phyloP scores from a whole-genome alignment of 805 yeast genomes.

The Sugiyamaella mastotermitis region DNA sequence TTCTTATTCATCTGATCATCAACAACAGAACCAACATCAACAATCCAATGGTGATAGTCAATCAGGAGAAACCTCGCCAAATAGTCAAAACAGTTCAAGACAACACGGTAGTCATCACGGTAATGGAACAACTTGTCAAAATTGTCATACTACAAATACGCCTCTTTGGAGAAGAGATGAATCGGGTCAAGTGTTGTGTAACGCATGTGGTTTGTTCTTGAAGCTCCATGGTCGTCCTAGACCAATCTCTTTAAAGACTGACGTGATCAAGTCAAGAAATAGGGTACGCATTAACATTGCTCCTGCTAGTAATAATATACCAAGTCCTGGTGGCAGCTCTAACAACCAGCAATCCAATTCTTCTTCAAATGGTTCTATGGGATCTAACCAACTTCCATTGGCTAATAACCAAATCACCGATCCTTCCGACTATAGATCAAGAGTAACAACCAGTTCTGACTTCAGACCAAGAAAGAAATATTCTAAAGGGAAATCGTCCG shows the following conservation, averaged over 20 bases:
- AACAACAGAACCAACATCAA: not conserved
- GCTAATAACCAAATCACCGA: no score
- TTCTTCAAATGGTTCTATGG: not conserved
- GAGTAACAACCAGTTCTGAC: not conserved
- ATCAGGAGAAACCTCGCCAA: not conserved
- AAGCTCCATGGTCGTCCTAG: slow-evolving; percentile 90
- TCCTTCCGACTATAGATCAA: not conserved
- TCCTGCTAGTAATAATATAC: not conserved
- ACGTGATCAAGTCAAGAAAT: slow-evolving; percentile 86
- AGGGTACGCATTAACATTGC: slow-evolving; percentile 39
- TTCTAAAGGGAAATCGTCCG: not conserved
- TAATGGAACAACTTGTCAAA: slow-evolving; percentile 53
- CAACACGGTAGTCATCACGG: slow-evolving; percentile 1
- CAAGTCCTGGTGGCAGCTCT: not conserved
- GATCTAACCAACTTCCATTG: not conserved
- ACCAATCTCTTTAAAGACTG: slow-evolving; percentile 86
- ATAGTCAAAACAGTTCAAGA: no score
- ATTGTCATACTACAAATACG: slow-evolving; percentile 88
- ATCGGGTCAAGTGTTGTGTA: slow-evolving; percentile 82
- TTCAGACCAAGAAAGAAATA: not conserved
- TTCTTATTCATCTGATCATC: no score
- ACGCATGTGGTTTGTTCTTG: slow-evolving; percentile 87
- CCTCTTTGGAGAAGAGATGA: slow-evolving; percentile 96
- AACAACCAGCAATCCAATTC: not conserved
- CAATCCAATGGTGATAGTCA: not conserved